Percentiles rank a stretch among this genome's conserved stretches.
phyloP scores from a whole-genome alignment of 371 early-diverging fungal species.

The Coemansia sp. region DNA sequence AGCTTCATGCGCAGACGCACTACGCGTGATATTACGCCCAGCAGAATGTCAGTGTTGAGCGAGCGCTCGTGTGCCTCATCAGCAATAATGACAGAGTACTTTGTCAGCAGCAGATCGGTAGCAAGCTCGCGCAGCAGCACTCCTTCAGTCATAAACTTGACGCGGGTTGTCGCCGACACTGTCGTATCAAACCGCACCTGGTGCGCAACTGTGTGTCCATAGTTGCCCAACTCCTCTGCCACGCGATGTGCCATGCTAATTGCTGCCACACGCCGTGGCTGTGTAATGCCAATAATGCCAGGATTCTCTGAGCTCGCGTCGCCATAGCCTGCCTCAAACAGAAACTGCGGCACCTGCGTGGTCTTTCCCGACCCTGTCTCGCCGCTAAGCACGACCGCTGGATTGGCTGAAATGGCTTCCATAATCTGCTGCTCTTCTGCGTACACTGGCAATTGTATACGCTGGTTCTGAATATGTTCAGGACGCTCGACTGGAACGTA shows the following conservation, averaged over 20 bases:
- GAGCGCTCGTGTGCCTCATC: conserved; percentile 99
- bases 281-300: conserved; percentile 95
- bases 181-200: conserved; percentile 95
- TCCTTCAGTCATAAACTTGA: conserved; percentile 99
- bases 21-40: conserved; percentile 90
- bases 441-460: conserved; percentile 81
- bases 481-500: conserved; percentile 77
- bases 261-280: conserved; percentile 99
- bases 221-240: conserved; percentile 78
- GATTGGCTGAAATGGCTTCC: conserved; percentile 86
- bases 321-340: conserved; percentile 96
- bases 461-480: conserved; percentile 70
- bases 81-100: conserved; percentile 94
- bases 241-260: conserved; percentile 96
- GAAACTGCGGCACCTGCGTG: conserved; percentile 97
- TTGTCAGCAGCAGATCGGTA: conserved; percentile 80
- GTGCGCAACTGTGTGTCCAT: conserved; percentile 60
- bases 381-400: conserved; percentile 90
- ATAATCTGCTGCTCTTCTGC: conserved; percentile 96
- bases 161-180: conserved; percentile 67
- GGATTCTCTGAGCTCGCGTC: conserved; percentile 64
- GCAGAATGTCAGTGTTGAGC: conserved; percentile 95
- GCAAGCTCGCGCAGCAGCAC: conserved; percentile 94
- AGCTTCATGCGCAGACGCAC: conserved; percentile 63
- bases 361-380: conserved; percentile 99